phyloP scores from a whole-genome alignment of 495 filamentous ascomycete species.

The Neurospora pannonica region DNA sequence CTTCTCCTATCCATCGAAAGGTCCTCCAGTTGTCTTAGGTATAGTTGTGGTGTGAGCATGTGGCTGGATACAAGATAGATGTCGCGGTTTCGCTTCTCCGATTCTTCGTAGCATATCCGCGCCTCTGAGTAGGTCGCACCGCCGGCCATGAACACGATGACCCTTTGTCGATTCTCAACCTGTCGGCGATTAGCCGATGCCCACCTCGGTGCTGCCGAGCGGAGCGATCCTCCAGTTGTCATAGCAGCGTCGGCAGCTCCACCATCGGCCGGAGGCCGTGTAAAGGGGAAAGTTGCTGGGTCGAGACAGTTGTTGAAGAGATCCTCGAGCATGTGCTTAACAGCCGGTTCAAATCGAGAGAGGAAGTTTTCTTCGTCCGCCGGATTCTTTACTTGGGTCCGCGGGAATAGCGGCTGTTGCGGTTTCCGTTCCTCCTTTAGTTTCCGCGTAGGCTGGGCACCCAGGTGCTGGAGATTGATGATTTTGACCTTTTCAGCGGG shows the following conservation, averaged over 20 bases:
- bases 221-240: slow-evolving; percentile 63
- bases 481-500: slow-evolving; percentile 58
- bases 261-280: slow-evolving; percentile 51
- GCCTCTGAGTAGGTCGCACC: slow-evolving; percentile 89
- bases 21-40: slow-evolving; percentile 71
- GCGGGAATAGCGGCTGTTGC: slow-evolving; percentile 55
- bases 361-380: slow-evolving; percentile 53
- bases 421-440: slow-evolving; percentile 67
- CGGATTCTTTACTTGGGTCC: slow-evolving; percentile 43
- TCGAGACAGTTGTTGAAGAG: slow-evolving; percentile 57
- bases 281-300: slow-evolving; percentile 68
- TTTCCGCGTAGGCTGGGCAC: slow-evolving; percentile 60
- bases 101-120: slow-evolving; percentile 81
- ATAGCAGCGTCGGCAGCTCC: slow-evolving; percentile 45
- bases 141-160: slow-evolving; percentile 93
- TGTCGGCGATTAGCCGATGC: slow-evolving; percentile 67
- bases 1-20: slow-evolving; percentile 62
- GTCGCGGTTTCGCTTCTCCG: slow-evolving; percentile 59
- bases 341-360: slow-evolving; percentile 59
- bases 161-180: slow-evolving; percentile 75
- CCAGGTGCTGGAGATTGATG: slow-evolving; percentile 71
- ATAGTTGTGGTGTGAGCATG: slow-evolving; percentile 76
- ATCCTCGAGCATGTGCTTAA: slow-evolving; percentile 74
- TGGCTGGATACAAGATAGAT: slow-evolving; percentile 88
- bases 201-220: slow-evolving; percentile 87